Conservation (phyloP, 164 flowering plant genomes). For the Liquidambar formosana region DNA sequence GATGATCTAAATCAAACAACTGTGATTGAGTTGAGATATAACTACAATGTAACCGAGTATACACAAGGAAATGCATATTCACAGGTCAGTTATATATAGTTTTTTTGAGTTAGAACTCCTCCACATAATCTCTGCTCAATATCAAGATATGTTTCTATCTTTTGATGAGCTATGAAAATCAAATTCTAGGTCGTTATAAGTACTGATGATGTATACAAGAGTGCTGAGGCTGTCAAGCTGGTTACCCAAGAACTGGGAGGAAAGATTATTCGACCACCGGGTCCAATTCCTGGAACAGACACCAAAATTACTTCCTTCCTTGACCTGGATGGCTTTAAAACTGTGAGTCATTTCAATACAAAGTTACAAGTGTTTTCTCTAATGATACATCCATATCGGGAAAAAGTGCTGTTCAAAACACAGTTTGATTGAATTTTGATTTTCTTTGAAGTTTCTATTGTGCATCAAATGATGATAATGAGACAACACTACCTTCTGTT, state of each 20-base stretch:
- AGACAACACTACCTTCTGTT: no score
- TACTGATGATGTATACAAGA: constrained; percentile 91
- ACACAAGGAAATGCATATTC: constrained; percentile 98
- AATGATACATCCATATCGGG: no score
- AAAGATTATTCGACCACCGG: constrained; percentile 88
- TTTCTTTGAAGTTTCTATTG: no score
- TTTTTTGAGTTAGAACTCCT: neutral
- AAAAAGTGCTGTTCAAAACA: no score
- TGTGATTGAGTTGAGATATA: constrained; percentile 87
- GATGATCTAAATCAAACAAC: constrained; percentile 79
- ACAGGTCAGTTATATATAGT: constrained; percentile 48
- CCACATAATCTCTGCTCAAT: neutral
- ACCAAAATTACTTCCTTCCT: constrained; percentile 87
- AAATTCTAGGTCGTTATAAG: constrained; percentile 79
- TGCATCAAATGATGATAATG: no score
- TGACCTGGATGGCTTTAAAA: constrained; percentile 99
- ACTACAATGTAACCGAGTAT: constrained; percentile 94
- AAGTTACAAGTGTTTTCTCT: no score
- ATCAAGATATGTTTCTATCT: neutral
- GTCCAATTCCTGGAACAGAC: constrained; percentile 89
- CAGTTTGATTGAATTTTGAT: no score
- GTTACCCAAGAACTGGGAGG: constrained; percentile 95
- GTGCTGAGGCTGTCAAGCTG: constrained; percentile 72
- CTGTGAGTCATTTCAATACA: constrained; percentile 49
- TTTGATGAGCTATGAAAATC: constrained; percentile 7